Conservation (phyloP, 2,329 filamentous ascomycete genomes). For the Trichoderma sp. region DNA sequence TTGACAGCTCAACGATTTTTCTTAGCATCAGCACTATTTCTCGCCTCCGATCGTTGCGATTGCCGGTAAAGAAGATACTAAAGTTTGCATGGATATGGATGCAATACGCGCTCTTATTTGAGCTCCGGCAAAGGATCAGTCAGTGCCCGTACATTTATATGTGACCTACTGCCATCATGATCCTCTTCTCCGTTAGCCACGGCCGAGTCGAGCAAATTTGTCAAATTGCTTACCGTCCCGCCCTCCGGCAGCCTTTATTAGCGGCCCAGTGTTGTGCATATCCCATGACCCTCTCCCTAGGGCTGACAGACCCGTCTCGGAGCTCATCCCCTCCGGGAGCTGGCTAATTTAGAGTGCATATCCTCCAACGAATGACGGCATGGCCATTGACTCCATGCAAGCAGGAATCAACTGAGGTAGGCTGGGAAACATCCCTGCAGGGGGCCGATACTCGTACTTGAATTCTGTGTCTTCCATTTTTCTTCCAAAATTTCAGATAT, state of each 20-base stretch:
- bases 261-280: not conserved
- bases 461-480: not conserved
- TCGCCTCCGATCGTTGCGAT: not conserved
- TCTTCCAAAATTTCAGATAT: not conserved
- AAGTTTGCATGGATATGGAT: not conserved
- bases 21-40: not conserved
- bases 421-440: not conserved
- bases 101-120: not conserved
- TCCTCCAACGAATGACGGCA: not conserved
- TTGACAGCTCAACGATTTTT: not conserved
- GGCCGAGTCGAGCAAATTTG: not conserved
- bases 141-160: not conserved
- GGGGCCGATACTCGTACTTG: not conserved
- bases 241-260: not conserved
- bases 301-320: not conserved
- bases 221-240: not conserved
- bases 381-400: not conserved
- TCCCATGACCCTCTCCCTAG: not conserved
- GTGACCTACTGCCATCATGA: not conserved
- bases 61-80: not conserved
- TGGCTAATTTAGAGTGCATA: not conserved
- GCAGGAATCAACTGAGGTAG: not conserved
- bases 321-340: not conserved
- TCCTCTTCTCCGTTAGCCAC: not conserved
- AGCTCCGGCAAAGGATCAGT: not conserved